Evolutionary conservation across 345 rosid genomes (phyloP).

Genomic region (Punica granatum): DNA sequence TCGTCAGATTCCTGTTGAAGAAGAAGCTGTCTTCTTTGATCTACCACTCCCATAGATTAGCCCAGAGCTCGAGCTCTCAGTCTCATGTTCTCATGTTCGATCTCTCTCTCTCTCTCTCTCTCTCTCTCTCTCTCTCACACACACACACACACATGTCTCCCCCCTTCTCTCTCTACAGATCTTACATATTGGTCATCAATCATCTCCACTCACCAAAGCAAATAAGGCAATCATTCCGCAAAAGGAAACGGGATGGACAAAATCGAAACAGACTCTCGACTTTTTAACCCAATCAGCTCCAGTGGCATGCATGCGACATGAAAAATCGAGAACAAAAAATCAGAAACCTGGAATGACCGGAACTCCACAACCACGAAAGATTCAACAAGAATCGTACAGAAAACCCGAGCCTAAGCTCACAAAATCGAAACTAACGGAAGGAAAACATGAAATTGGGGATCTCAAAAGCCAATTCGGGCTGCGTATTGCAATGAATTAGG

Average conservation of each 20-base stretch:
- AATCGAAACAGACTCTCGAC: background rate
- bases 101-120: no score
- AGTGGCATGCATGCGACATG: slow-evolving; percentile 3
- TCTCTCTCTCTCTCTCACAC: no score
- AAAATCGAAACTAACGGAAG: background rate
- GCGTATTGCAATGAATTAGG: slow-evolving; percentile 18
- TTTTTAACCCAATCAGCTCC: background rate
- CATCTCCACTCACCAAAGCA: no score
- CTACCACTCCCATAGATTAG: no score
- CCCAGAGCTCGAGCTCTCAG: no score
- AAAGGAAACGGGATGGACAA: no score
- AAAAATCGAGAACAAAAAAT: background rate
- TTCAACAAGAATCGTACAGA: background rate
- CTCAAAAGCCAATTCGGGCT: slow-evolving; percentile 12
- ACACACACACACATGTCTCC: no score
- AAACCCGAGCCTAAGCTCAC: background rate
- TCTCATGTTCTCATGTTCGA: no score
- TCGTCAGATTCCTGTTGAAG: no score
- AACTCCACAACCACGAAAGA: background rate
- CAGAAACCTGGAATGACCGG: background rate
- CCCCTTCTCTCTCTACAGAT: no score
- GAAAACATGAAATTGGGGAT: slow-evolving; percentile 19
- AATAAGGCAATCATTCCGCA: background rate
- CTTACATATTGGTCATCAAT: no score
- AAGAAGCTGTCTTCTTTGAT: no score